Percentiles rank a stretch among this genome's conserved stretches.
phyloP scores from a whole-genome alignment of 2,329 filamentous ascomycete species.

The Drechslerella stenobrocha region DNA sequence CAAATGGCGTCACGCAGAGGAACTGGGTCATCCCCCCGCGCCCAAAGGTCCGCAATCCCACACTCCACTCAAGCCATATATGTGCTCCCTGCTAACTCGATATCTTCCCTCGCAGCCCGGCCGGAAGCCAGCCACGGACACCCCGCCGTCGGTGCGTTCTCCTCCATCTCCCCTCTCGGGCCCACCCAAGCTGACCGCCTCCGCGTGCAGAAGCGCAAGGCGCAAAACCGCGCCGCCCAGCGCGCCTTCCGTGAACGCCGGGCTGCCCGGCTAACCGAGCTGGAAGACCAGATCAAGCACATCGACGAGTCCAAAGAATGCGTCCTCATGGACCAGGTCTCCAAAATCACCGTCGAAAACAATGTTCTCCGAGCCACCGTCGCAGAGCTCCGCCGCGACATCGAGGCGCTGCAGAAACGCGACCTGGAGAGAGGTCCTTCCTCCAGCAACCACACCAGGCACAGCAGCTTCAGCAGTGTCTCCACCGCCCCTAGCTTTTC shows the following conservation, averaged over 20 bases:
- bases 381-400: slow-evolving; percentile 43
- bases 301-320: slow-evolving; percentile 61
- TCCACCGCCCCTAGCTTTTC: slow-evolving; percentile 36
- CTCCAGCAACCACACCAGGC: slow-evolving; percentile 16
- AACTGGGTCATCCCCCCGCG: slow-evolving; percentile 84
- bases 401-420: slow-evolving; percentile 37
- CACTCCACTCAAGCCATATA: slow-evolving; percentile 9
- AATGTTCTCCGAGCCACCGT: slow-evolving; percentile 42
- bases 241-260: slow-evolving; percentile 85
- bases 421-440: slow-evolving; percentile 26
- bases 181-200: neutral
- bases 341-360: slow-evolving; percentile 51
- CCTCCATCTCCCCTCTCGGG: neutral
- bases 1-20: slow-evolving; percentile 67
- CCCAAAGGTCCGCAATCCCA: slow-evolving; percentile 61
- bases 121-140: slow-evolving; percentile 89
- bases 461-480: slow-evolving; percentile 37
- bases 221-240: slow-evolving; percentile 90
- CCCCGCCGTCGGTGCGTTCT: slow-evolving; percentile 68
- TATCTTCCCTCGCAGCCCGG: slow-evolving; percentile 63
- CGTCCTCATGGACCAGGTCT: slow-evolving; percentile 63
- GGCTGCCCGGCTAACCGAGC: slow-evolving; percentile 77
- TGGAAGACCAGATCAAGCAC: slow-evolving; percentile 69
- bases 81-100: slow-evolving; percentile 6
- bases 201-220: slow-evolving; percentile 70